Base-by-base conservation (phyloP, 1,284 basidiomycete genomes). In the Caloboletus firmus region DNA sequence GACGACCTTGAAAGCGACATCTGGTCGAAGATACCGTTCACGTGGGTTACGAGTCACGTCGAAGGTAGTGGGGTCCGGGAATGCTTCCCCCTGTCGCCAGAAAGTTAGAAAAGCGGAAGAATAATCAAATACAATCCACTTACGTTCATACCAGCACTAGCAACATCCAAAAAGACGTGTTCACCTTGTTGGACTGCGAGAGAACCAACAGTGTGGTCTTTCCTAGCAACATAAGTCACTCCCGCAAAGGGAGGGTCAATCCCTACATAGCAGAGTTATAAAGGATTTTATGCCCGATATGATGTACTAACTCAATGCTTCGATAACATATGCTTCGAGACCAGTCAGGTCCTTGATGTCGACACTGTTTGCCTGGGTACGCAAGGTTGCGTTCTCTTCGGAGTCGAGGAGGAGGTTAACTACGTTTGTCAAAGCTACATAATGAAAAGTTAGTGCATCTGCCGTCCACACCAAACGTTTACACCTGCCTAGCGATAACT, bases 351-450 rank as follows among this genome's bases (percentile, higher is more conserved):
- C 70, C 55, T 77, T 77, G 22, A 63, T 56, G 44, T 78, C 74
- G 13, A 65, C 59, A 11, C 66, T 70, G 47, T 64, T 72, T 13
- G 73, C 72, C 54, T 78, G 70, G 2, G 70, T 59, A 17, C 73
- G 70, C 55, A 84, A 73, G 11, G 68, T 64, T 11, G 70, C 69
- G 26, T 76, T 69, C 24, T 76, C 63, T 32, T 77, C 71, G 4
- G 74, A 71, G 49, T 81, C 81, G 37, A 91, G 69, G 58, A 84
- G 83, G 52, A 81, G 71, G 68, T 91, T 82, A 58, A 90, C 64
- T 7, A 79, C 68, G 43, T 82, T 75, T 42, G 77, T 73, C 55
- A 81, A 61, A 4, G 74, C 81, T 79, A 51, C 30, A 75, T n/a
- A 48, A 35, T 34, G 18, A 45, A 34, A 42, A 36, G 32, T 59